Conservation (phyloP, 176 grass and related monocot species). For the Rhipidocladum racemiflorum region DNA sequence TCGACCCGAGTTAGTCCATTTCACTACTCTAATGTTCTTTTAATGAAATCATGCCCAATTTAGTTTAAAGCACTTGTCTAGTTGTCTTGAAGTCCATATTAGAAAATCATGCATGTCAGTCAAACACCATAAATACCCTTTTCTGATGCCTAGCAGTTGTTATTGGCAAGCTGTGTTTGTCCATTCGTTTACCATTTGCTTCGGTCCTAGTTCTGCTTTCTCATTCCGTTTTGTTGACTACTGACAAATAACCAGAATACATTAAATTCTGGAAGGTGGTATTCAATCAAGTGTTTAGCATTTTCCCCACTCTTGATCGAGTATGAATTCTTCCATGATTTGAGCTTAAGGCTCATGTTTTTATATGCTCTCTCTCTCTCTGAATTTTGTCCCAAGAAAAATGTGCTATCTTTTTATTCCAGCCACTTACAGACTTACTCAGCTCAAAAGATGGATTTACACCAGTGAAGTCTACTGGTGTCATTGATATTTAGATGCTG, state of each 20-base stretch:
- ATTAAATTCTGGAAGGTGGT: not conserved
- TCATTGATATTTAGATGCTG: conserved; percentile 5
- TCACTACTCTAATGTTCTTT: conserved; percentile 7
- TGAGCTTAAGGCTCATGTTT: not conserved
- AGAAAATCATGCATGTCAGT: conserved; percentile 6
- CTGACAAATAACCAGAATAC: not conserved
- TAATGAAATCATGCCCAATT: not conserved
- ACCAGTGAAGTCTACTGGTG: not conserved
- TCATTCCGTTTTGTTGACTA: not conserved
- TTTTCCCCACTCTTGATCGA: not conserved
- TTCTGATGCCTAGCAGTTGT: not conserved
- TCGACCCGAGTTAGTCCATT: conserved; percentile 58
- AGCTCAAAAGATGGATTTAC: conserved; percentile 20
- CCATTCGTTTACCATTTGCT: not conserved
- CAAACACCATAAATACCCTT: conserved; percentile 1
- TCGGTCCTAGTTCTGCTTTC: not conserved
- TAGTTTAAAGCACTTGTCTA: not conserved
- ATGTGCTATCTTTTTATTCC: not conserved
- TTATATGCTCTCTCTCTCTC: not conserved
- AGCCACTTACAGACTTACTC: not conserved
- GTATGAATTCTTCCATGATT: not conserved
- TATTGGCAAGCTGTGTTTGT: not conserved
- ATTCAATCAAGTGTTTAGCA: not conserved
- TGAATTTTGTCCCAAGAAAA: not conserved
- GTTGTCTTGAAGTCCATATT: not conserved